A percentile compares a stretch with the other conserved stretches of the same genome.
Evolutionary conservation across 2,329 filamentous ascomycete species (phyloP).

Genomic region (Cucurbitaria berberidis): DNA sequence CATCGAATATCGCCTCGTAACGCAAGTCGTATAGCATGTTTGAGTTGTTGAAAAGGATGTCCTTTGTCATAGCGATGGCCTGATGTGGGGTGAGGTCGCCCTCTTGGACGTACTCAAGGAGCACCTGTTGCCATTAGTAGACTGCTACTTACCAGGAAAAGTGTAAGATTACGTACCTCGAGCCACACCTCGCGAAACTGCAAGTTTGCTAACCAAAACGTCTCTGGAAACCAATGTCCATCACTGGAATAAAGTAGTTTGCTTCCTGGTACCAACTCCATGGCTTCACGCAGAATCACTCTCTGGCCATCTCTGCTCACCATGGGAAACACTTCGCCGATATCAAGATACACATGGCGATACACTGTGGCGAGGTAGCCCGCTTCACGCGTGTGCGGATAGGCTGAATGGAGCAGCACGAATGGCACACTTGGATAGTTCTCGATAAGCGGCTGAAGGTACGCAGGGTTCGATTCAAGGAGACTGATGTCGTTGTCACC

Average conservation of each 20-base stretch:
- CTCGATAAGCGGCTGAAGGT: slow-evolving; percentile 75
- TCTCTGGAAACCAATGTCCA: slow-evolving; percentile 80
- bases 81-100: slow-evolving; percentile 66
- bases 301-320: slow-evolving; percentile 79
- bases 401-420: slow-evolving; percentile 79
- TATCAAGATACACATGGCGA: slow-evolving; percentile 79
- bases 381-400: slow-evolving; percentile 79
- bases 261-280: slow-evolving; percentile 76
- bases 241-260: slow-evolving; percentile 84
- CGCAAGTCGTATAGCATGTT: slow-evolving; percentile 74
- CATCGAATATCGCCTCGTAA: slow-evolving; percentile 47
- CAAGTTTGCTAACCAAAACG: slow-evolving; percentile 72
- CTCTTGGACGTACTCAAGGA: slow-evolving; percentile 70
- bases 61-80: slow-evolving; percentile 68
- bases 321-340: slow-evolving; percentile 82
- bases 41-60: slow-evolving; percentile 77
- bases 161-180: slow-evolving; percentile 55
- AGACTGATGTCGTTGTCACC: slow-evolving; percentile 81
- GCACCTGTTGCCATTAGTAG: slow-evolving; percentile 54
- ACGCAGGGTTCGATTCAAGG: slow-evolving; percentile 72
- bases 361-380: slow-evolving; percentile 81
- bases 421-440: slow-evolving; percentile 73
- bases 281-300: slow-evolving; percentile 69
- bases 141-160: neutral
- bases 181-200: slow-evolving; percentile 76